phyloP scores from a whole-genome alignment of 2,329 filamentous ascomycete genomes.

The Trichoderma atrobrunneum region DNA sequence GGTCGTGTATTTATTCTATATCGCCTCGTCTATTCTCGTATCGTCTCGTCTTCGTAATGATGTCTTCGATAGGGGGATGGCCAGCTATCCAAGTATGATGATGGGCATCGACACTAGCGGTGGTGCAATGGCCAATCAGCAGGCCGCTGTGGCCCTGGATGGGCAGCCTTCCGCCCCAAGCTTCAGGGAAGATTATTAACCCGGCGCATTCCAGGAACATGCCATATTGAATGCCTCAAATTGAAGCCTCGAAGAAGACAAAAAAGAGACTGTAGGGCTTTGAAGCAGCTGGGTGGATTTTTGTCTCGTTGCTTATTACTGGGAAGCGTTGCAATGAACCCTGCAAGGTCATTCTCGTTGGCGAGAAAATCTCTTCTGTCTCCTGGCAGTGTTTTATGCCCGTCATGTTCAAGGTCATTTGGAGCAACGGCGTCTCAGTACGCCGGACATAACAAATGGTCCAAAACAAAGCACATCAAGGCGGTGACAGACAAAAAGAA shows the following conservation, averaged over 20 bases:
- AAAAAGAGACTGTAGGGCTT: not conserved
- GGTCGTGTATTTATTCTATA: conserved; percentile 3
- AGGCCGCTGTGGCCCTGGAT: conserved; percentile 6
- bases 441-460: conserved; percentile 89
- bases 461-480: conserved; percentile 94
- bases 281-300: not conserved
- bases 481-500: conserved; percentile 80
- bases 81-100: conserved; percentile 17
- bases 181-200: conserved; percentile 32
- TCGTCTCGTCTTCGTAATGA: not conserved
- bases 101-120: conserved; percentile 18
- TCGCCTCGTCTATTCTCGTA: conserved; percentile 1
- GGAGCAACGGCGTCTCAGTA: conserved; percentile 42
- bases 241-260: not conserved
- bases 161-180: conserved; percentile 9
- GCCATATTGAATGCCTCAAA: not conserved
- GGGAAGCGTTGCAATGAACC: not conserved
- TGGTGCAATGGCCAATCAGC: conserved; percentile 22
- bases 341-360: conserved; percentile 1
- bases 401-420: conserved; percentile 49
- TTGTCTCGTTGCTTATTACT: not conserved
- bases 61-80: conserved; percentile 12
- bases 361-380: not conserved
- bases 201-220: conserved; percentile 27
- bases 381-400: conserved; percentile 37